Evolutionary conservation across 2,329 filamentous ascomycete genomes (phyloP), one percentile per base, ranked within the genome.

Genomic region (Colletotrichum camelliae): DNA sequence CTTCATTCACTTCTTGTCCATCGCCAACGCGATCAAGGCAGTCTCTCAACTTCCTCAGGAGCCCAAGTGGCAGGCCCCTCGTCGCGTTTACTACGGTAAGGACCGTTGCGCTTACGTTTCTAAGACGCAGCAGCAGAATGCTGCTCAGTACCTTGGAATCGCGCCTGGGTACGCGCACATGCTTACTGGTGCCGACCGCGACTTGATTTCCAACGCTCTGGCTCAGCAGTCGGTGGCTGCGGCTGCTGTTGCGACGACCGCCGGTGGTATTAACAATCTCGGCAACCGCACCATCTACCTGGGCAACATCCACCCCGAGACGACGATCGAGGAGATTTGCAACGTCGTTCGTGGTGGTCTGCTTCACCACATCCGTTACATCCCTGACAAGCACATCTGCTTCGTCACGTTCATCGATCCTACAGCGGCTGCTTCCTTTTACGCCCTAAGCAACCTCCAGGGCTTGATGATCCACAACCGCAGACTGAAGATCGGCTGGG

Each of bases 371-470:
- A 98, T 99, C 85, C 95, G 97, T 80, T 99, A 98, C 87, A 99
- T 99, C 81, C 97, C 97, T 8, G 97, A 99, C 88, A 99, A 99
- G 91, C 97, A 99, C 87, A 99, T 99, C 80, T 99, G 97, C 89
- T 99, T 99, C 83, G 97, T 99, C 73, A 99, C 97, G 2, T 99
- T 99, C 86, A 98, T 99, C 84, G 97, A 99, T 82, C 97, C 97
- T 10, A 99, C 97, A 29, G 97, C 97, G 5, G 97, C 97, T 29
- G 97, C 97, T 55, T 98, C 96, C 1, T 99, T 99, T 88, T 99
- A 98, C 81, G 97, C 97, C 57, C 89, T 99, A 76, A 98, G 96
- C 90, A 98, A 98, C 86, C 89, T 99, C 33, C 97, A 99, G 84
- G 97, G 97, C 29, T 88, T 99, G 79, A 99, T 99, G 97, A 99